Percentiles rank a stretch among this genome's conserved stretches.
phyloP scores from a whole-genome alignment of 495 filamentous ascomycete genomes.

The Penicillium ochrochloron region DNA sequence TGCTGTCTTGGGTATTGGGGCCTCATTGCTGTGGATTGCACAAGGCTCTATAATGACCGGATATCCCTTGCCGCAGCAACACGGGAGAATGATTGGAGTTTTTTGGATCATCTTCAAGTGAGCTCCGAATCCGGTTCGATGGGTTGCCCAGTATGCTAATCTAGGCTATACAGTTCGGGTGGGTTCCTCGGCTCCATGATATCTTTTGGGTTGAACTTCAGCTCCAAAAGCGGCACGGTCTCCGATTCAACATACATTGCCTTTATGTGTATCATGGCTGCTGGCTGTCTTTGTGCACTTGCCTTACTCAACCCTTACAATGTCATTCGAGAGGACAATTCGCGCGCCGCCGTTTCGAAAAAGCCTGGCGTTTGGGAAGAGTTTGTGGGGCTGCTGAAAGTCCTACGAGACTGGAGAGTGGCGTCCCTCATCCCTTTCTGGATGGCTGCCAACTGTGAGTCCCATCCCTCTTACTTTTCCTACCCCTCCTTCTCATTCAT shows the following conservation, averaged over 20 bases:
- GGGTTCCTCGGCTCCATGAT: constrained; percentile 7
- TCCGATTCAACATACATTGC: constrained; percentile 13
- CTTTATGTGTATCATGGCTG: constrained; percentile 16
- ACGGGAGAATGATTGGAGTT: constrained; percentile 14
- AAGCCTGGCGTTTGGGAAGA: constrained; percentile 5
- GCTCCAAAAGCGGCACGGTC: constrained; percentile 4
- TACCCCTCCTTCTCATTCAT: not conserved
- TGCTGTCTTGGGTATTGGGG: constrained; percentile 10
- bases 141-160: not conserved
- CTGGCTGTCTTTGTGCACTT: constrained; percentile 4
- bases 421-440: constrained; percentile 13
- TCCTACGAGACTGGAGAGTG: constrained; percentile 13
- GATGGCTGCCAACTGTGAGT: constrained; percentile 15
- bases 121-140: not conserved
- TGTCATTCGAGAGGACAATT: constrained; percentile 15
- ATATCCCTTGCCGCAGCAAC: constrained; percentile 10
- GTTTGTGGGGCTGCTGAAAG: constrained; percentile 3
- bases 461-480: not conserved
- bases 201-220: constrained; percentile 10
- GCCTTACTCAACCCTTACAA: constrained; percentile 9
- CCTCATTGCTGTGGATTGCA: constrained; percentile 11
- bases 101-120: constrained; percentile 19
- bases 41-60: constrained; percentile 16
- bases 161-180: not conserved
- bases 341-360: not conserved